Conservation (phyloP, 1,139 yeast genomes). For the Protomyces arabidopsidicola region DNA sequence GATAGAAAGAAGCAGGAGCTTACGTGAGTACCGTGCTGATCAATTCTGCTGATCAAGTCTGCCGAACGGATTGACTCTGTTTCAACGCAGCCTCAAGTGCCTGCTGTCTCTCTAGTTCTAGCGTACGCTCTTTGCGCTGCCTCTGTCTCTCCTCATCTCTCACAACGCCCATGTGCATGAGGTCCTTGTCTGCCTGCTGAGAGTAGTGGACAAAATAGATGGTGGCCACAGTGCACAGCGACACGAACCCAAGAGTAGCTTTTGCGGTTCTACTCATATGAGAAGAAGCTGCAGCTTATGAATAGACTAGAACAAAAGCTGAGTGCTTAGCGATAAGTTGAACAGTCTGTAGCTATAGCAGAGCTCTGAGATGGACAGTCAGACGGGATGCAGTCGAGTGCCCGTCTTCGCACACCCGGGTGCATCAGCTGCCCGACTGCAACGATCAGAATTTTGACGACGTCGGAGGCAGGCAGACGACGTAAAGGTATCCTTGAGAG, state of each 20-base stretch:
- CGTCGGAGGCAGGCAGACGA: neutral
- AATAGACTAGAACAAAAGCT: neutral
- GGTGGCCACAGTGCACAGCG: conserved; percentile 30
- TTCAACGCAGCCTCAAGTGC: conserved; percentile 33
- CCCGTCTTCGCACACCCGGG: neutral
- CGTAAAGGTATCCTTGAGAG: neutral
- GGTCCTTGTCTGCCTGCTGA: conserved; percentile 32
- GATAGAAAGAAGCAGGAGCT: too few relatives aligned
- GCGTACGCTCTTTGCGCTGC: conserved; percentile 32
- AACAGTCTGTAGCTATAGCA: neutral
- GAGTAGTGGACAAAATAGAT: conserved; percentile 33
- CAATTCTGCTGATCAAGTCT: too few relatives aligned
- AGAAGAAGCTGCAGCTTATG: neutral
- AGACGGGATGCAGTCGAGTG: neutral
- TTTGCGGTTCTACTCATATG: conserved; percentile 33
- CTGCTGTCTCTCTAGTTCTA: conserved; percentile 33
- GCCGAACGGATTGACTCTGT: conserved; percentile 17
- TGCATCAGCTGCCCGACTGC: neutral
- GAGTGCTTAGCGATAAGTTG: neutral
- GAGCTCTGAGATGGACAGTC: neutral
- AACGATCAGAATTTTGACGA: conserved; percentile 1
- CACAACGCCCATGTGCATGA: conserved; percentile 34
- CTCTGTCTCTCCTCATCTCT: conserved; percentile 33
- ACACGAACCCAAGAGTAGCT: conserved; percentile 31
- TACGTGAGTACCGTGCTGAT: too few relatives aligned